phyloP scores from a whole-genome alignment of 306 rosid genomes.

The Quercus aquifolioides region DNA sequence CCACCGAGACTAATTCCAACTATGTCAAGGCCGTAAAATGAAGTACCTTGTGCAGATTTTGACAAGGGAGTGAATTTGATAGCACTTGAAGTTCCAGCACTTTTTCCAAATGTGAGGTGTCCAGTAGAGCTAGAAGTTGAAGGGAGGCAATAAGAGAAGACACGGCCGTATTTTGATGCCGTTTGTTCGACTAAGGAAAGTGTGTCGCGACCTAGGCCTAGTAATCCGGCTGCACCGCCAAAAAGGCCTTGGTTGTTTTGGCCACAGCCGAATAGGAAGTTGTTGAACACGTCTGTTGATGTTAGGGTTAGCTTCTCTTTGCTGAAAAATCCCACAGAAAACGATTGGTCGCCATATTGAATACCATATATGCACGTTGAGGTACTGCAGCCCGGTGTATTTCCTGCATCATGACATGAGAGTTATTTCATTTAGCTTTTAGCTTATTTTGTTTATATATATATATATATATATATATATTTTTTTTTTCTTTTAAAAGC shows the following conservation, averaged over 20 bases:
- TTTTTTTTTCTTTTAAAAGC: too few relatives aligned
- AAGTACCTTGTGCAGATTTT: neutral
- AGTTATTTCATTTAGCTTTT: too few relatives aligned
- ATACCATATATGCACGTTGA: conserved; percentile 49
- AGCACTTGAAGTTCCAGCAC: neutral
- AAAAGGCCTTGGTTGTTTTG: conserved; percentile 66
- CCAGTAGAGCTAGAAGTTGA: conserved; percentile 50
- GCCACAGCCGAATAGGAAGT: conserved; percentile 71
- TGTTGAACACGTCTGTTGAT: conserved; percentile 4
- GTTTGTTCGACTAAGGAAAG: conserved; percentile 71
- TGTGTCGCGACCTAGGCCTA: conserved; percentile 70
- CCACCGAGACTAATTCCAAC: conserved; percentile 43
- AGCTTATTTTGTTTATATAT: too few relatives aligned
- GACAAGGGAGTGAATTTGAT: conserved; percentile 53
- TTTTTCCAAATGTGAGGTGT: conserved; percentile 42
- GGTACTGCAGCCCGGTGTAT: conserved; percentile 29
- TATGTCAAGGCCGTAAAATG: conserved; percentile 51
- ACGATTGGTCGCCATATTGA: conserved; percentile 58
- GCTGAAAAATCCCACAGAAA: conserved; percentile 48
- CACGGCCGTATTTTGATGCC: conserved; percentile 34
- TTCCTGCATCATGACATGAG: conserved; percentile 28
- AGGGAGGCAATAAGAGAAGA: conserved; percentile 80
- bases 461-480: too few relatives aligned
- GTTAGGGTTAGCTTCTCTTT: conserved; percentile 46
- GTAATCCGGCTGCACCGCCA: conserved; percentile 52